Evolutionary conservation across 177 flowering plant genomes (phyloP).

Genomic region (Telopea speciosissima): DNA sequence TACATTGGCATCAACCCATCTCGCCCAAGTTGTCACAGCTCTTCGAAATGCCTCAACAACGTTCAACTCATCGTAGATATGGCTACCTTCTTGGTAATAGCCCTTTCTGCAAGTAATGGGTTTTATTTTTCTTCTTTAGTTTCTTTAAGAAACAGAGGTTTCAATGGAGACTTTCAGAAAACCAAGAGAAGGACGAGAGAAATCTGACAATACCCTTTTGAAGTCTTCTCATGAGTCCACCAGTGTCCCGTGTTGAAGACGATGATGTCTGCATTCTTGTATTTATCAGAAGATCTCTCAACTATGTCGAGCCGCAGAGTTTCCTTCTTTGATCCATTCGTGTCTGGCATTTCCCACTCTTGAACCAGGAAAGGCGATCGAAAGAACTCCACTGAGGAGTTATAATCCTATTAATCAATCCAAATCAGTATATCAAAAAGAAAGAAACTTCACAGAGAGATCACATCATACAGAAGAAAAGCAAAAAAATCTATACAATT

Average conservation of each 20-base stretch:
- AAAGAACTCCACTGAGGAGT: conserved; percentile 41
- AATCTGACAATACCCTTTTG: conserved; percentile 29
- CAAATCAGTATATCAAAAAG: neutral
- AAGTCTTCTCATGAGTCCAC: conserved; percentile 69
- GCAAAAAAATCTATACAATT: too few species aligned
- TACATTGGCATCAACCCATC: conserved; percentile 76
- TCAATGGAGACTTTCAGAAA: neutral
- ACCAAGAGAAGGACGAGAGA: neutral
- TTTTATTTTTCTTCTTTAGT: neutral
- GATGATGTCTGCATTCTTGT: conserved; percentile 42
- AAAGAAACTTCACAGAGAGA: neutral
- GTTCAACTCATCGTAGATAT: conserved; percentile 58
- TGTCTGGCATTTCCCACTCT: conserved; percentile 40
- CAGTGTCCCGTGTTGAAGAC: conserved; percentile 62
- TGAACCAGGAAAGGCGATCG: conserved; percentile 42
- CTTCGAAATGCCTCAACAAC: conserved; percentile 73
- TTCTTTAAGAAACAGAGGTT: neutral
- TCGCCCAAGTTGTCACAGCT: conserved; percentile 80
- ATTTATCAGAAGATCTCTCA: conserved; percentile 27
- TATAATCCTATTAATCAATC: conserved; percentile 31
- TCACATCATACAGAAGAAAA: neutral
- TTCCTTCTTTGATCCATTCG: conserved; percentile 35
- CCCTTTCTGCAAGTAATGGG: conserved; percentile 46
- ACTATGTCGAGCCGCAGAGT: conserved; percentile 47
- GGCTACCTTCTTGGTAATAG: conserved; percentile 88